Evolutionary conservation across 2,329 filamentous ascomycete species (phyloP).

Genomic region (Ophiostoma perfectum): DNA sequence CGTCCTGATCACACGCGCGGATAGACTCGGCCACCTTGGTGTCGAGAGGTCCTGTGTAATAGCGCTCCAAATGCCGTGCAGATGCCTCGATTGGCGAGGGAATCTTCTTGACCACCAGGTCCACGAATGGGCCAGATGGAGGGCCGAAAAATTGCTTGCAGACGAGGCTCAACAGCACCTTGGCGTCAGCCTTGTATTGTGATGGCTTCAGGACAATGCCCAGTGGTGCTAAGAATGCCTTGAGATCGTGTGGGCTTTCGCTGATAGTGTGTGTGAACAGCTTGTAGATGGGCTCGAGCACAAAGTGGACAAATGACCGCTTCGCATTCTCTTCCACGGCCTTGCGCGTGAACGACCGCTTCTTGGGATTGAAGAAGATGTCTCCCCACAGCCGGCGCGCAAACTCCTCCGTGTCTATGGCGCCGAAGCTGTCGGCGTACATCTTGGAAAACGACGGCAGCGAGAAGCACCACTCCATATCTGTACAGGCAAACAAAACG

Average conservation of each 20-base stretch:
- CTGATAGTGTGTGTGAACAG: slow-evolving; percentile 93
- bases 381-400: slow-evolving; percentile 87
- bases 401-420: slow-evolving; percentile 77
- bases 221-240: slow-evolving; percentile 68
- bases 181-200: slow-evolving; percentile 85
- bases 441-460: slow-evolving; percentile 90
- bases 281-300: slow-evolving; percentile 96
- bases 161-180: slow-evolving; percentile 78
- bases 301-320: slow-evolving; percentile 87
- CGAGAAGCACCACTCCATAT: slow-evolving; percentile 96
- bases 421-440: slow-evolving; percentile 84
- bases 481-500: slow-evolving; percentile 90
- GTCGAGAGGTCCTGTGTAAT: slow-evolving; percentile 88
- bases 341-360: slow-evolving; percentile 87
- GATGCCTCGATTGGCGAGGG: slow-evolving; percentile 80
- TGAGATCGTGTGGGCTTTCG: slow-evolving; percentile 78
- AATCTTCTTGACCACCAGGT: slow-evolving; percentile 87
- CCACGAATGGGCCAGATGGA: slow-evolving; percentile 74
- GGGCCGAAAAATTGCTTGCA: slow-evolving; percentile 95
- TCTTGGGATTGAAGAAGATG: slow-evolving; percentile 88
- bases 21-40: slow-evolving; percentile 76
- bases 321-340: slow-evolving; percentile 72
- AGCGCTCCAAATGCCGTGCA: slow-evolving; percentile 68
- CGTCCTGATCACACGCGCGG: slow-evolving; percentile 77
- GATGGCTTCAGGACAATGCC: slow-evolving; percentile 87